These are phyloP conservation scores for Camellia granthamiana DNA, from an alignment of 148 eudicot genomes.

Conservation along the genomic window DNA sequence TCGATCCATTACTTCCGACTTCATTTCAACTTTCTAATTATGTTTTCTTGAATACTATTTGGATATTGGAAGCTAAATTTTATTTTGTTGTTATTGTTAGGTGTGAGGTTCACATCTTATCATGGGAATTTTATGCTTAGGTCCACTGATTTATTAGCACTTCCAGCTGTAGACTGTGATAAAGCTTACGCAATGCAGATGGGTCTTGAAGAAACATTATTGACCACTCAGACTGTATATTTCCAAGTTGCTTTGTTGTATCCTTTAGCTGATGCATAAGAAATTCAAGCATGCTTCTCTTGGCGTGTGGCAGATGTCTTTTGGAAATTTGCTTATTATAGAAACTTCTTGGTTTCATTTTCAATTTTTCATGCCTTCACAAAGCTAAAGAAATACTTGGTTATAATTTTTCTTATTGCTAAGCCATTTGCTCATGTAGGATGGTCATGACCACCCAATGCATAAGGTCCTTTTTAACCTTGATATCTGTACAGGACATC, in stretches of 20 bases:
- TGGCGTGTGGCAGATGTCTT: neutral
- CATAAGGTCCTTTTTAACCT: neutral
- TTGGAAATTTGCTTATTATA: neutral
- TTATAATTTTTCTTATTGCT: neutral
- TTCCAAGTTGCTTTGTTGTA: constrained; percentile 98
- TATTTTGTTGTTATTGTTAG: constrained; percentile 32
- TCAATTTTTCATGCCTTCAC: neutral
- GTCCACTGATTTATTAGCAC: constrained; percentile 94
- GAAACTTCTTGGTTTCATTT: neutral
- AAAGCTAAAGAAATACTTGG: neutral
- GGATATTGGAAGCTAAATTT: constrained; percentile 2
- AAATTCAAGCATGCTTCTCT: neutral
- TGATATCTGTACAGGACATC: neutral
- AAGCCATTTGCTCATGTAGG: neutral
- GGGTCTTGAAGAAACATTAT: constrained; percentile 82
- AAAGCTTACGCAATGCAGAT: constrained; percentile 92
- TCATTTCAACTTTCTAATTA: constrained; percentile 1
- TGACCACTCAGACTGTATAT: constrained; percentile 71
- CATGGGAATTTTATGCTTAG: constrained; percentile 98
- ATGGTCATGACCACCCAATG: neutral
- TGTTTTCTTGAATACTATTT: neutral
- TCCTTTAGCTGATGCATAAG: constrained; percentile 43
- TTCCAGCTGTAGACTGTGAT: constrained; percentile 98
- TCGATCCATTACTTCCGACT: constrained; percentile 14
- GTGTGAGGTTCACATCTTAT: constrained; percentile 85